A percentile compares a stretch with the other conserved stretches of the same genome.
Conservation (phyloP, 306 rosid genomes). For the Quercus rubra region DNA sequence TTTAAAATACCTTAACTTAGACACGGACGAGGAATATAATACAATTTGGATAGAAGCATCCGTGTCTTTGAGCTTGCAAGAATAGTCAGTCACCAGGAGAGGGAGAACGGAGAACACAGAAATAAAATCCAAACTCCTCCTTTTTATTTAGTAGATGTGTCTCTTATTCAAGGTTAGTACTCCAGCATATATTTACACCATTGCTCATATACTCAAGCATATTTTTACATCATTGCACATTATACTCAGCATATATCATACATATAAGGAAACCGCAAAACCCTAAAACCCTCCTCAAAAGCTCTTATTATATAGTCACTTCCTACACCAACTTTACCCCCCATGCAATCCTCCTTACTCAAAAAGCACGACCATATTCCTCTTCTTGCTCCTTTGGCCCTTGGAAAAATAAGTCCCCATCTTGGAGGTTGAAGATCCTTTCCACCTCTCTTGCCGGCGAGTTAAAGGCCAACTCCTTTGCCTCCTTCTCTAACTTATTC, state of each 20-base stretch:
- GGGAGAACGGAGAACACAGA: too few species aligned
- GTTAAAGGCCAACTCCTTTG: conserved; percentile 47
- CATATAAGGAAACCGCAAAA: background rate
- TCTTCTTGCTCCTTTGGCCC: conserved; percentile 26
- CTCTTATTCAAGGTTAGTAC: background rate
- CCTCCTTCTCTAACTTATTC: conserved; percentile 45
- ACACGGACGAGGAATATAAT: too few species aligned
- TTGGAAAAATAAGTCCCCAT: conserved; percentile 41
- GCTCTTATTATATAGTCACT: background rate
- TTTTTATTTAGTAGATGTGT: background rate
- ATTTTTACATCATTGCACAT: background rate
- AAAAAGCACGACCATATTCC: conserved; percentile 23
- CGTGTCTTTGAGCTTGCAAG: too few species aligned
- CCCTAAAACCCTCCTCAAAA: too few species aligned
- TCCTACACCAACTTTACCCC: background rate
- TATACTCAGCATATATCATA: background rate
- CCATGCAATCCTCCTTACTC: background rate
- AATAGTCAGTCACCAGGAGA: too few species aligned
- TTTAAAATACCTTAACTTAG: too few species aligned
- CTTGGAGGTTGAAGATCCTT: conserved; percentile 34
- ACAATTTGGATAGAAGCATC: too few species aligned
- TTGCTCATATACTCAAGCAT: too few species aligned
- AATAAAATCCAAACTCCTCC: too few species aligned
- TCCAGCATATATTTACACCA: background rate
- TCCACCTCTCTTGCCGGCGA: conserved; percentile 45